Percentiles rank a stretch among this genome's conserved stretches.
These are phyloP conservation scores for Eimeria nieschulzi DNA, from an alignment of 169 alveolate genomes.

Conservation along the genomic window DNA sequence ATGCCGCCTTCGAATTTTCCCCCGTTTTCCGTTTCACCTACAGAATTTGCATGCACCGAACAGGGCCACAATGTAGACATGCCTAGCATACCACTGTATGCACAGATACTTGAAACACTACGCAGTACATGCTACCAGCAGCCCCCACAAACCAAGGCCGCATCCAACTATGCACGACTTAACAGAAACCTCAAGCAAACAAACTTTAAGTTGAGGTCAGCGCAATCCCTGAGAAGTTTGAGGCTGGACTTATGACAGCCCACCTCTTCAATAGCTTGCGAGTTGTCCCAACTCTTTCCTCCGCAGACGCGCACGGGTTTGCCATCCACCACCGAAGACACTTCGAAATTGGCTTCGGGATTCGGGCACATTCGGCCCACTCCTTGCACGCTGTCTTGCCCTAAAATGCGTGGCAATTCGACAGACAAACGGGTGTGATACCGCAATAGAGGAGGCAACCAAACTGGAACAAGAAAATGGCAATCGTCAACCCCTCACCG, in stretches of 20 bases:
- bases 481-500: slow-evolving; percentile 29
- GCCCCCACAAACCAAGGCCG: too few relatives aligned
- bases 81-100: background rate
- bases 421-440: background rate
- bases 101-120: too few relatives aligned
- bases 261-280: slow-evolving; percentile 49
- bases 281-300: slow-evolving; percentile 53
- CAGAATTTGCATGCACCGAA: background rate
- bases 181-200: background rate
- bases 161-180: background rate
- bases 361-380: slow-evolving; percentile 68
- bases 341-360: slow-evolving; percentile 40
- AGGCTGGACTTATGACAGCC: background rate
- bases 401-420: slow-evolving; percentile 4
- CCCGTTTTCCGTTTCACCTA: slow-evolving; percentile 52
- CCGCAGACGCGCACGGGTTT: slow-evolving; percentile 52
- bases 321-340: slow-evolving; percentile 58
- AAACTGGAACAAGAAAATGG: background rate
- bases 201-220: background rate
- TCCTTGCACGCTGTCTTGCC: slow-evolving; percentile 51
- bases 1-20: slow-evolving; percentile 77
- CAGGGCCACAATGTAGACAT: background rate
- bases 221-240: background rate
- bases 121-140: too few relatives aligned
- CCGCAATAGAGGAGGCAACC: background rate